phyloP scores from a whole-genome alignment of 2,329 filamentous ascomycete genomes.

The Fusarium odoratissimum region DNA sequence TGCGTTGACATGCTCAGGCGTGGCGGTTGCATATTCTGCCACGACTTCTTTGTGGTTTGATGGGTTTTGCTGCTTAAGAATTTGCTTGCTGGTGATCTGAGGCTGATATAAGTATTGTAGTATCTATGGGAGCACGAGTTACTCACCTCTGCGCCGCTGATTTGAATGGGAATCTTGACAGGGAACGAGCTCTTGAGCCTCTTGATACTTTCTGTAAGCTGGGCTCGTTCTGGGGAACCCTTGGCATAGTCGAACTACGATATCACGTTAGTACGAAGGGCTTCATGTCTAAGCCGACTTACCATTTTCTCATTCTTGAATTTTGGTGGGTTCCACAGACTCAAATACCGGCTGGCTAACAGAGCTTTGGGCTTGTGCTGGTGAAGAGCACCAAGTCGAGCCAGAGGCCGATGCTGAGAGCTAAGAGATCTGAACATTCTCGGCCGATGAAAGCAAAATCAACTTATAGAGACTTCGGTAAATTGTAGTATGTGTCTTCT shows the following conservation, averaged over 20 bases:
- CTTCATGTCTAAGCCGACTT: fast-evolving
- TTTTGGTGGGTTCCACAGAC: slow-evolving; percentile 32
- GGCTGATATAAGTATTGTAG: fast-evolving
- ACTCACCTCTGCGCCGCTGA: slow-evolving; percentile 12
- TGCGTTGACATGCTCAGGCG: slow-evolving; percentile 32
- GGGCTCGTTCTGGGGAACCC: slow-evolving; percentile 28
- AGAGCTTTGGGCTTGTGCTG: not conserved
- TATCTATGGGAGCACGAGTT: fast-evolving
- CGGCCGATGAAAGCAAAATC: fast-evolving
- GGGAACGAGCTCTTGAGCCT: slow-evolving; percentile 32
- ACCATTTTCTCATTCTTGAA: slow-evolving; percentile 41
- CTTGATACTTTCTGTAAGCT: slow-evolving; percentile 29
- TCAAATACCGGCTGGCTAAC: slow-evolving; percentile 8
- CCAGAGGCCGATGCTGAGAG: slow-evolving; percentile 7
- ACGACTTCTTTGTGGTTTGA: slow-evolving; percentile 29
- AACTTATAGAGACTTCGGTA: not conserved
- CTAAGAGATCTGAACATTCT: slow-evolving; percentile 28
- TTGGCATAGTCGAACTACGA: slow-evolving; percentile 37
- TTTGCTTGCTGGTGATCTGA: slow-evolving; percentile 19
- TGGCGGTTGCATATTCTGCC: slow-evolving; percentile 32
- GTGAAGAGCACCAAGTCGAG: slow-evolving; percentile 4
- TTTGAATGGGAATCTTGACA: slow-evolving; percentile 26
- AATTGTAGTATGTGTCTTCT: not conserved
- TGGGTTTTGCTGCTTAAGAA: slow-evolving; percentile 31
- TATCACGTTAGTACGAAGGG: not conserved